Evolutionary conservation across 2,329 filamentous ascomycete species (phyloP).

Genomic region (Diplodia scrobiculata): DNA sequence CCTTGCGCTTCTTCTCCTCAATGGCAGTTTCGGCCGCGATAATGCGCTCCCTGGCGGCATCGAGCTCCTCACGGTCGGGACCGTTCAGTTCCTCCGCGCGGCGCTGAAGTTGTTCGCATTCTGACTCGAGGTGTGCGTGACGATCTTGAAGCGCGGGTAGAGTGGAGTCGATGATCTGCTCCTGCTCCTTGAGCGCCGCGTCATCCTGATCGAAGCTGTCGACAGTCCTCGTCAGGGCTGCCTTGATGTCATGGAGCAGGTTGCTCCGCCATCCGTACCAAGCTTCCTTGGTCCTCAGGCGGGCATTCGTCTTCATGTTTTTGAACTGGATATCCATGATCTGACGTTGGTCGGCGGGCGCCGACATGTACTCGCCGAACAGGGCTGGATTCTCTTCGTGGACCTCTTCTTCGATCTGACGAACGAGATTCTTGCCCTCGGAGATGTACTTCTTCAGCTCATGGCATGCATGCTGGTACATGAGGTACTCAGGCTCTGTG

Average conservation of each 20-base stretch:
- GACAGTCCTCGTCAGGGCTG: constrained; percentile 73
- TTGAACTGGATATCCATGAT: constrained; percentile 97
- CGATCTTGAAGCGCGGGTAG: constrained; percentile 67
- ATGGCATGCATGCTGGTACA: constrained; percentile 93
- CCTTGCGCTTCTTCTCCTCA: constrained; percentile 66
- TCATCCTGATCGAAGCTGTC: constrained; percentile 78
- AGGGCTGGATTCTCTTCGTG: constrained; percentile 86
- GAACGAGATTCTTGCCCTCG: constrained; percentile 84
- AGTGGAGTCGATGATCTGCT: constrained; percentile 66
- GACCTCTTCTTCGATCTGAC: constrained; percentile 86
- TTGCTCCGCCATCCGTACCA: constrained; percentile 99
- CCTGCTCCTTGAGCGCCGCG: constrained; percentile 65
- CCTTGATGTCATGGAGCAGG: constrained; percentile 76
- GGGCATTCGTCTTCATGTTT: constrained; percentile 91
- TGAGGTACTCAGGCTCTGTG: constrained; percentile 86
- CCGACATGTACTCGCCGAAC: constrained; percentile 87
- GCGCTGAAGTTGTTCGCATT: constrained; percentile 69
- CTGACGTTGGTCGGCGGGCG: constrained; percentile 76
- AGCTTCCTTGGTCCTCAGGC: constrained; percentile 87
- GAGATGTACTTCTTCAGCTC: constrained; percentile 97
- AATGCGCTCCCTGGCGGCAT: constrained; percentile 70
- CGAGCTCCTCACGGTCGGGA: constrained; percentile 78
- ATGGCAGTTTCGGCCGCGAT: constrained; percentile 67
- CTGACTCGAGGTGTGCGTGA: constrained; percentile 62
- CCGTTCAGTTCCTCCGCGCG: constrained; percentile 74